Percentiles rank a stretch among this genome's conserved stretches.
phyloP scores from a whole-genome alignment of 768 basidiomycete genomes.

The Pulveroboletus ravenelii region DNA sequence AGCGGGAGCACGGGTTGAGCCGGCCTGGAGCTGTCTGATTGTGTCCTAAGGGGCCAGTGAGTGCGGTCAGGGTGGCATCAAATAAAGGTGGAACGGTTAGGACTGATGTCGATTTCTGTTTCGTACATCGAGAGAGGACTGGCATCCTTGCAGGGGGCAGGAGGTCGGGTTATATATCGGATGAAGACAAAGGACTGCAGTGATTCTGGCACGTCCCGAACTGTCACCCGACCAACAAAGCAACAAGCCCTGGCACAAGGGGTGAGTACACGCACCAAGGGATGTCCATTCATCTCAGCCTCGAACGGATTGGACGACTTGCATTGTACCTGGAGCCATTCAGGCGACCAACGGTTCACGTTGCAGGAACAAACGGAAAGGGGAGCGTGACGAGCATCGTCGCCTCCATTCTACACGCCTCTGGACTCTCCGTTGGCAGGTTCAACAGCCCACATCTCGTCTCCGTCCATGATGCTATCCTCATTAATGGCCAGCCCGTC shows the following conservation, averaged over 20 bases:
- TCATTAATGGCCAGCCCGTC: conserved; percentile 57
- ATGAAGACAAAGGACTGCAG: neutral
- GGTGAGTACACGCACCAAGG: neutral
- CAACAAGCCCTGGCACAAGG: neutral
- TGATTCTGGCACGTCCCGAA: no score
- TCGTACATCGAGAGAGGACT: conserved; percentile 12
- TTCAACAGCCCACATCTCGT: conserved; percentile 95
- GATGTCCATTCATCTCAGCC: conserved; percentile 67
- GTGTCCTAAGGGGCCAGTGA: conserved; percentile 11
- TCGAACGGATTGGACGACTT: conserved; percentile 54
- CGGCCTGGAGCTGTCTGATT: conserved; percentile 19
- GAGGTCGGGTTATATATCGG: conserved; percentile 1
- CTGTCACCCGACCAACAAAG: neutral
- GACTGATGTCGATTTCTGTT: conserved; percentile 16
- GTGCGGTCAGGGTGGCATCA: no score
- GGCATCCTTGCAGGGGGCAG: neutral
- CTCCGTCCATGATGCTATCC: conserved; percentile 69
- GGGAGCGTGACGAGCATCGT: conserved; percentile 86
- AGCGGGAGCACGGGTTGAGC: conserved; percentile 17
- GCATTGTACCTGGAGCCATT: conserved; percentile 54
- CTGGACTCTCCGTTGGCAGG: conserved; percentile 61
- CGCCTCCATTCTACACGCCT: conserved; percentile 63
- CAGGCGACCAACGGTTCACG: conserved; percentile 78
- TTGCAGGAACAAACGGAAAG: conserved; percentile 97
- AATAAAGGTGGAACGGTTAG: no score